Evolutionary conservation across 495 filamentous ascomycete species (phyloP), one percentile per base, ranked within the genome.

Genomic region (Mycothermus thermophilus): DNA sequence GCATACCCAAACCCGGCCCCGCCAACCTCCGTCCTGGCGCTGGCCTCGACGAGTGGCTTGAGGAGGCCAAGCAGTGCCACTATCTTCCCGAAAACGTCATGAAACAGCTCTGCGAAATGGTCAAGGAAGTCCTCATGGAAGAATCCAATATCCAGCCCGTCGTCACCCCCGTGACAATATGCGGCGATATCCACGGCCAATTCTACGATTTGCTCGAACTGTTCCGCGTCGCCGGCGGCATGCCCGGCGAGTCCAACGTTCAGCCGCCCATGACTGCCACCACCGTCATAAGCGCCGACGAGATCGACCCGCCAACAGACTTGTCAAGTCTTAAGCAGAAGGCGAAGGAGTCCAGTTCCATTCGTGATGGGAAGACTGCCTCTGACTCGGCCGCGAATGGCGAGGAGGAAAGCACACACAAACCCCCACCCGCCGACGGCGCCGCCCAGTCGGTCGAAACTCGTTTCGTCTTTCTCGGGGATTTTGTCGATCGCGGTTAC

Each of bases 121-220:
- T 94, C 40, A 97, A 97, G 66, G 92, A 96, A 59, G 86, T 78
- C 40, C 67, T 96, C 48, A 96, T 97, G 88, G 92, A 97, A 68
- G 90, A 97, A 67, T 93, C 85, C 33, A 97, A 97, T 57, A 94
- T 97, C 21, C 87, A 94, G 52, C 90, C 92, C 14, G 90, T 97
- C 19, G 72, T 75, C 11, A 93, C 92, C 0, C 90, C 90, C n/a
- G 90, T 97, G 35, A 97, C 90, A 19, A 78, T 97, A 44, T 97
- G 90, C 51, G 90, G 90, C 50, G 90, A 97, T 54, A 94, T 97
- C 47, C 90, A 97, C 60, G 90, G 90, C 49, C 90, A 97, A 63
- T 97, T 95, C 61, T 97, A 96, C 68, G 90, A 97, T 58, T 70
- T 97, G 5, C 73, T 96, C 32, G 90, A 97, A 59, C 75, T 97